phyloP scores from a whole-genome alignment of 345 rosid species.

The Populus tremula region DNA sequence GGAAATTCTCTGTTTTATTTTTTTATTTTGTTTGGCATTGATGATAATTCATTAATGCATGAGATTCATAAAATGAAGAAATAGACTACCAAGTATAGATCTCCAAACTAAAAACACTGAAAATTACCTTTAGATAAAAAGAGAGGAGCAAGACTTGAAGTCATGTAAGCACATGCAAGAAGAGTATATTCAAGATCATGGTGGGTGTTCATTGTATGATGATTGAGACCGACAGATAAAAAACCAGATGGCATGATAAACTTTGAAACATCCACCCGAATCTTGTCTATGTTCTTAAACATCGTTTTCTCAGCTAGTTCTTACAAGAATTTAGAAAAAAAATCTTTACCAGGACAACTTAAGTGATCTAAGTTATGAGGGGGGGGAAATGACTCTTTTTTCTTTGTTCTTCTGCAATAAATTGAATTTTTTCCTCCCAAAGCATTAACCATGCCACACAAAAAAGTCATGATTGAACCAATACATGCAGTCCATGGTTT shows the following conservation, averaged over 20 bases:
- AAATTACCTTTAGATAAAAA: not conserved
- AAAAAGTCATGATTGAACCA: not conserved
- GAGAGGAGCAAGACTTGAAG: not conserved
- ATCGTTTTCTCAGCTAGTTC: not conserved
- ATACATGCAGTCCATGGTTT: not conserved
- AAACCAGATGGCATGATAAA: not conserved
- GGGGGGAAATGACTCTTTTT: not conserved
- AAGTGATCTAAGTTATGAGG: no score
- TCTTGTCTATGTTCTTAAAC: not conserved
- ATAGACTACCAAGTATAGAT: not conserved
- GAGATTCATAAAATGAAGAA: not conserved
- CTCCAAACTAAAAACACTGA: not conserved
- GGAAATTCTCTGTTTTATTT: no score
- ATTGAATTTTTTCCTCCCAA: not conserved
- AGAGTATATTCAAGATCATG: not conserved
- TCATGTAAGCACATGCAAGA: not conserved
- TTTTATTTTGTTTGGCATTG: not conserved
- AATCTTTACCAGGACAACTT: no score
- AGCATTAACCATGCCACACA: not conserved
- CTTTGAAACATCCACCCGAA: not conserved
- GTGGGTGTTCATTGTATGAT: not conserved
- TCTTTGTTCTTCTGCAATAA: not conserved
- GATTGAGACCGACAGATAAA: not conserved
- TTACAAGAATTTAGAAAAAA: no score
- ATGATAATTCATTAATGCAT: not conserved